Evolutionary conservation across 1,284 basidiomycete genomes (phyloP).

Genomic region (Tetrapyrgos nigripes): DNA sequence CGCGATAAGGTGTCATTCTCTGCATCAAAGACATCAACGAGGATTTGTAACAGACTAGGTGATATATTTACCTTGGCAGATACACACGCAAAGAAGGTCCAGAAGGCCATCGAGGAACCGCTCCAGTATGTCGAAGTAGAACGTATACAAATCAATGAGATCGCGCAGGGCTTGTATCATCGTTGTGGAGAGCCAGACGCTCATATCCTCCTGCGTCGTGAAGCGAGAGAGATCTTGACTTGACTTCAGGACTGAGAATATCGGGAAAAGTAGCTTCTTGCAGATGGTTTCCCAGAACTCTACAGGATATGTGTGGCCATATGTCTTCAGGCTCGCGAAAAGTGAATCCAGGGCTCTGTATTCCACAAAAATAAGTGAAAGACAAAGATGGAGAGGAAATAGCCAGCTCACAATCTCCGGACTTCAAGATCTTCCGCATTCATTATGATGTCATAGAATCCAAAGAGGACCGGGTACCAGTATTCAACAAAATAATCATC

Average conservation of each 20-base stretch:
- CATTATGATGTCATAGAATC: constrained; percentile 99
- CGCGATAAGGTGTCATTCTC: constrained; percentile 98
- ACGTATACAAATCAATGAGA: constrained; percentile 95
- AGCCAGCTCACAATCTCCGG: constrained; percentile 81
- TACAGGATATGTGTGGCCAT: constrained; percentile 86
- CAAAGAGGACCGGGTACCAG: constrained; percentile 97
- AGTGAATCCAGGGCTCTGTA: constrained; percentile 92
- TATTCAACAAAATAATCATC: constrained; percentile 93
- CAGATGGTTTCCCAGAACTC: constrained; percentile 99
- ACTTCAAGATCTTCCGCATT: constrained; percentile 99
- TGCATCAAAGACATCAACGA: constrained; percentile 43
- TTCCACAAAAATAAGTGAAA: constrained; percentile 13
- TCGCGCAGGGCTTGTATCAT: constrained; percentile 99
- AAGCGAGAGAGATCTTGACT: constrained; percentile 92
- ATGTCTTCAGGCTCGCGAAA: constrained; percentile 92
- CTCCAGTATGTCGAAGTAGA: constrained; percentile 93
- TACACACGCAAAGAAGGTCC: constrained; percentile 95
- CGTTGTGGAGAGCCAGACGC: constrained; percentile 98
- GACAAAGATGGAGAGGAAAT: neutral
- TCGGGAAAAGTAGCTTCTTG: constrained; percentile 97
- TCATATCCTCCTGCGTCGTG: constrained; percentile 98
- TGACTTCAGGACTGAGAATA: constrained; percentile 95
- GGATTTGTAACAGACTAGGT: neutral
- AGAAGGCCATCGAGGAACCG: constrained; percentile 90
- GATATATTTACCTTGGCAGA: constrained; percentile 87